Evolutionary conservation across 352 stramenopile species (phyloP).

Genomic region (Bremia lactucae): DNA sequence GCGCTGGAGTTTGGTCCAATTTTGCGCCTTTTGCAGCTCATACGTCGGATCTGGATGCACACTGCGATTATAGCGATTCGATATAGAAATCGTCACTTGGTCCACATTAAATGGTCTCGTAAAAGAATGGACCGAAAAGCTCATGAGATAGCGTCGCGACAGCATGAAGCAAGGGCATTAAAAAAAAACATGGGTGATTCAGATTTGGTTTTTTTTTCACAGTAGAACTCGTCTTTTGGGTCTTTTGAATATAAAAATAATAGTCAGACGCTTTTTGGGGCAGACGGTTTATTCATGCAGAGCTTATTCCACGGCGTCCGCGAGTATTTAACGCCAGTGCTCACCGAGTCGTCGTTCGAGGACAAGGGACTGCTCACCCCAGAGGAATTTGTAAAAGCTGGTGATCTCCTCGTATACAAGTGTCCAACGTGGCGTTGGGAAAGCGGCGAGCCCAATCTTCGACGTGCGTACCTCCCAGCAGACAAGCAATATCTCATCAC

Average conservation of each 20-base stretch:
- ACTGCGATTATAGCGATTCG: conserved; percentile 26
- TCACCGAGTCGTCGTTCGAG: conserved; percentile 90
- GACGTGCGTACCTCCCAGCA: conserved; percentile 56
- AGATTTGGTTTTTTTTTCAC: neutral
- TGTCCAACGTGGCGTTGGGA: conserved; percentile 94
- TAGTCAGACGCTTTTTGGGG: no score
- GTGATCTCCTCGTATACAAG: conserved; percentile 94
- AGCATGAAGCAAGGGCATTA: no score
- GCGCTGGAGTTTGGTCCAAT: conserved; percentile 29
- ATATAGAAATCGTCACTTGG: conserved; percentile 39
- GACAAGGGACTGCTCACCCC: conserved; percentile 92
- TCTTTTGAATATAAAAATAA: no score
- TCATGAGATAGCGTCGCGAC: conserved; percentile 27
- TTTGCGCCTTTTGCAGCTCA: conserved; percentile 26
- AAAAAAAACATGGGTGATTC: no score
- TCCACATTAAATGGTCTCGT: conserved; percentile 14
- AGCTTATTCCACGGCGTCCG: conserved; percentile 72
- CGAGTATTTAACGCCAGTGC: conserved; percentile 83
- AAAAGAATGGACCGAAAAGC: conserved; percentile 27
- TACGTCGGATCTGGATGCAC: conserved; percentile 29
- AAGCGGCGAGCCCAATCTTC: conserved; percentile 44
- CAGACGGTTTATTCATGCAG: conserved; percentile 33
- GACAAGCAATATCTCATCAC: conserved; percentile 87
- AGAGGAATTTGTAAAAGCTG: conserved; percentile 92
- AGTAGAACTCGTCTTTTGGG: no score